Conservation (phyloP, 108 stramenopile genomes). For the Pseudonitzschia delicatissima region DNA sequence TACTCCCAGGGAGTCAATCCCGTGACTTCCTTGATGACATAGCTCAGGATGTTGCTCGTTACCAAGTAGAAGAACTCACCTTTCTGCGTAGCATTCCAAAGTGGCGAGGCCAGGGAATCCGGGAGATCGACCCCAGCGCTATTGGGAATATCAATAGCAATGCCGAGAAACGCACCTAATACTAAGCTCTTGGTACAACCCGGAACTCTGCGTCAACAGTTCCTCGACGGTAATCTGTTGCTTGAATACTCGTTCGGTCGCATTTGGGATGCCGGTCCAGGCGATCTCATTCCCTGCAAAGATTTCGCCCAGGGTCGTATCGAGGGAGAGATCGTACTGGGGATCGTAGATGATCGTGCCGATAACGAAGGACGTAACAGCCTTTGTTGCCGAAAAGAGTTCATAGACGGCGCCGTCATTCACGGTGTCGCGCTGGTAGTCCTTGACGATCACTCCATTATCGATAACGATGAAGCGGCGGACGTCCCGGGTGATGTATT, state of each 20-base stretch:
- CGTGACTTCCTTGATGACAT: background rate
- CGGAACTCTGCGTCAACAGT: background rate
- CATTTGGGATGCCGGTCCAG: background rate
- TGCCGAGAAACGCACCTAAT: too few species aligned
- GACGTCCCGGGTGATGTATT: too few species aligned
- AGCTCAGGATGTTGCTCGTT: background rate
- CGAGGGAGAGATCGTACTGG: background rate
- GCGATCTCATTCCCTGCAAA: background rate
- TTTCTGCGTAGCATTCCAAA: background rate
- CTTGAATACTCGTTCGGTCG: background rate
- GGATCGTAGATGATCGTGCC: background rate
- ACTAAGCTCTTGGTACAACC: background rate
- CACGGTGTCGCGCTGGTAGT: background rate
- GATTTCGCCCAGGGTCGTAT: background rate
- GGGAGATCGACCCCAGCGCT: background rate
- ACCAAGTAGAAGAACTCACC: background rate
- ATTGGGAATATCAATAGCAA: background rate
- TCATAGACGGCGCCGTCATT: background rate
- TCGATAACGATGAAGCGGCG: background rate
- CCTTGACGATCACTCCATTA: background rate
- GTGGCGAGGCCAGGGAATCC: background rate
- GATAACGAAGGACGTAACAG: background rate
- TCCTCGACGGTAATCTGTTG: background rate
- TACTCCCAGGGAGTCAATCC: background rate
- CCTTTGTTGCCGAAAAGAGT: background rate